phyloP scores from a whole-genome alignment of 192 early-diverging fungal genomes.

The Coemansia sp. region DNA sequence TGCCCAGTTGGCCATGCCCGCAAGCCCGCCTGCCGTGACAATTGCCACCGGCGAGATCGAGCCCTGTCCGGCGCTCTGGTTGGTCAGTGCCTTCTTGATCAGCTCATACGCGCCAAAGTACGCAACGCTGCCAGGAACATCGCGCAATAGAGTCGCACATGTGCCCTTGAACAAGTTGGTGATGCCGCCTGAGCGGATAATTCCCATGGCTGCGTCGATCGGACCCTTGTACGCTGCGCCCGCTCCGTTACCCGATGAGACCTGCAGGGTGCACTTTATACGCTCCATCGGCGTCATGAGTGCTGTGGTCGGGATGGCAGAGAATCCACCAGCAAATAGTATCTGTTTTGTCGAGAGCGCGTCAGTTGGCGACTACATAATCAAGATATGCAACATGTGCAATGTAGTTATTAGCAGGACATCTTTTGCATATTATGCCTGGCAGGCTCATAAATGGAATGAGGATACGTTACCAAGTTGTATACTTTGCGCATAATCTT shows the following conservation, averaged over 20 bases:
- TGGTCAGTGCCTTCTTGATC: conserved; percentile 70
- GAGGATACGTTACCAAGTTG: conserved; percentile 36
- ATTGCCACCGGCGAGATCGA: conserved; percentile 79
- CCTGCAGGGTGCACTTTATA: conserved; percentile 94
- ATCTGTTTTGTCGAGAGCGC: conserved; percentile 70
- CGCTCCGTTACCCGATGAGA: conserved; percentile 31
- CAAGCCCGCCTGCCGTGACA: conserved; percentile 95
- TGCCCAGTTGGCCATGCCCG: conserved; percentile 96
- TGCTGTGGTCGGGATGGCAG: conserved; percentile 91
- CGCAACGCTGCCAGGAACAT: conserved; percentile 90
- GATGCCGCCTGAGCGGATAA: conserved; percentile 87
- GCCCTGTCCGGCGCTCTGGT: conserved; percentile 64
- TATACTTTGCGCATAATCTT: conserved; percentile 46
- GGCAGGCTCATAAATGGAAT: background rate
- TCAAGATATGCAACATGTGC: background rate
- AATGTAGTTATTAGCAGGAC: background rate
- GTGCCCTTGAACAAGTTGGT: conserved; percentile 88
- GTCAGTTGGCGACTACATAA: conserved; percentile 39
- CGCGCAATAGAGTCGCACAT: conserved; percentile 88
- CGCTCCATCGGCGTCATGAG: conserved; percentile 95
- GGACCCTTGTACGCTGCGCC: conserved; percentile 83
- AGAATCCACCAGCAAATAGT: conserved; percentile 90
- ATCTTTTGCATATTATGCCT: conserved; percentile 4
- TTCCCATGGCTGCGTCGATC: conserved; percentile 77
- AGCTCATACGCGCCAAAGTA: conserved; percentile 96